Evolutionary conservation across 2,329 filamentous ascomycete species (phyloP).

Genomic region (Drechslerella stenobrocha): DNA sequence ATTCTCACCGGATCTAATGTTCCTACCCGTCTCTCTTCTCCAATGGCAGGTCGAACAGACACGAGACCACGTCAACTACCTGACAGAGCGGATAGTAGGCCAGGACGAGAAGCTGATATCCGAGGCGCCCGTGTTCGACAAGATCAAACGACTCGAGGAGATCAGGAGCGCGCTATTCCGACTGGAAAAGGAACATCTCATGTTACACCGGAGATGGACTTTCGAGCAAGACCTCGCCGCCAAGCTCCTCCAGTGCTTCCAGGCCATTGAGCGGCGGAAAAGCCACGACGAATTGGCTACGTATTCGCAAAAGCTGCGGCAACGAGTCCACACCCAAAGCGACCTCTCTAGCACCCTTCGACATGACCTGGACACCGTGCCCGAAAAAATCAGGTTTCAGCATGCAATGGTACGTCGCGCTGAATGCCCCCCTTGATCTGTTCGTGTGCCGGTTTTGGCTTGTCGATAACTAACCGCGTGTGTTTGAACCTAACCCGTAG

Average conservation of each 20-base stretch:
- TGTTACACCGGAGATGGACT: conserved; percentile 21
- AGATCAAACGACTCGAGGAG: conserved; percentile 10
- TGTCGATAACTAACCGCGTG: no score
- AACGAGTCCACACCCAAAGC: conserved; percentile 26
- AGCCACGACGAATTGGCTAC: conserved; percentile 22
- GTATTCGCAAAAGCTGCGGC: conserved; percentile 18
- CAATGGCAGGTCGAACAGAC: conserved; percentile 41
- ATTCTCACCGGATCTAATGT: conserved; percentile 34
- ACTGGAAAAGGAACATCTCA: conserved; percentile 23
- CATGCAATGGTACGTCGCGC: conserved; percentile 30
- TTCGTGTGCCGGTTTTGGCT: no score
- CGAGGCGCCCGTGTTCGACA: not conserved
- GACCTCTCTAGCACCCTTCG: conserved; percentile 22
- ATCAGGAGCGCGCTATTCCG: conserved; percentile 21
- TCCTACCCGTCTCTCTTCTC: conserved; percentile 27
- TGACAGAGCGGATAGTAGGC: conserved; percentile 18
- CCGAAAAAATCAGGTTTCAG: conserved; percentile 35
- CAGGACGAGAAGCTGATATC: conserved; percentile 25
- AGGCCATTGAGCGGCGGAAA: conserved; percentile 20
- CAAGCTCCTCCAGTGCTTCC: conserved; percentile 23
- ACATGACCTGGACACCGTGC: conserved; percentile 32
- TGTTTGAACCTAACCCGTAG: not conserved
- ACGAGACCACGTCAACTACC: conserved; percentile 22
- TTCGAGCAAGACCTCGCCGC: conserved; percentile 30
- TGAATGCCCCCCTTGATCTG: not conserved